Evolutionary conservation across 176 grass and related monocot species (phyloP).

Genomic region (Coix lacrymajobi): DNA sequence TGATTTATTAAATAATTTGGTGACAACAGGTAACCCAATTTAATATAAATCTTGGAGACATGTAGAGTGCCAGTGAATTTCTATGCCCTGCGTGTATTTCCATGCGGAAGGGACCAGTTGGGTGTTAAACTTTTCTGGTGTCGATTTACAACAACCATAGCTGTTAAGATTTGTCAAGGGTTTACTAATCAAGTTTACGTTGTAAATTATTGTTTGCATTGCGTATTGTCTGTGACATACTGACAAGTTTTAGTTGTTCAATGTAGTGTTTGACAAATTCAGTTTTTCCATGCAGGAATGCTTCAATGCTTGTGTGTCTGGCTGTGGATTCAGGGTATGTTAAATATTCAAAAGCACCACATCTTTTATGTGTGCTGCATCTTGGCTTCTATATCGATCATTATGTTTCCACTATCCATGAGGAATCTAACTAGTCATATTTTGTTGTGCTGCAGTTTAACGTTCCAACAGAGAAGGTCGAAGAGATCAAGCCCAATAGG

Average conservation of each 20-base stretch:
- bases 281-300: constrained; percentile 51
- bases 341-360: background rate
- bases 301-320: constrained; percentile 91
- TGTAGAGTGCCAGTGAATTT: background rate
- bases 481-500: constrained; percentile 57
- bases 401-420: background rate
- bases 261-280: background rate
- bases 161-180: background rate
- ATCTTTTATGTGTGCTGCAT: background rate
- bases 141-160: background rate
- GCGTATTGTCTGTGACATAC: background rate
- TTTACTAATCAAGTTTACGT: background rate
- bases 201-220: background rate
- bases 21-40: background rate
- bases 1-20: background rate
- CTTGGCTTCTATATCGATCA: background rate
- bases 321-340: constrained; percentile 87
- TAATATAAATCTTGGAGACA: background rate
- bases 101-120: background rate
- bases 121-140: background rate
- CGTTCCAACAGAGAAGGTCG: constrained; percentile 49
- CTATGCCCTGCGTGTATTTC: background rate
- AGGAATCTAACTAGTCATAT: background rate
- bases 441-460: constrained; percentile 46
- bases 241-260: background rate